phyloP scores from a whole-genome alignment of 495 filamentous ascomycete genomes.

The Beverwykella pulmonaria region DNA sequence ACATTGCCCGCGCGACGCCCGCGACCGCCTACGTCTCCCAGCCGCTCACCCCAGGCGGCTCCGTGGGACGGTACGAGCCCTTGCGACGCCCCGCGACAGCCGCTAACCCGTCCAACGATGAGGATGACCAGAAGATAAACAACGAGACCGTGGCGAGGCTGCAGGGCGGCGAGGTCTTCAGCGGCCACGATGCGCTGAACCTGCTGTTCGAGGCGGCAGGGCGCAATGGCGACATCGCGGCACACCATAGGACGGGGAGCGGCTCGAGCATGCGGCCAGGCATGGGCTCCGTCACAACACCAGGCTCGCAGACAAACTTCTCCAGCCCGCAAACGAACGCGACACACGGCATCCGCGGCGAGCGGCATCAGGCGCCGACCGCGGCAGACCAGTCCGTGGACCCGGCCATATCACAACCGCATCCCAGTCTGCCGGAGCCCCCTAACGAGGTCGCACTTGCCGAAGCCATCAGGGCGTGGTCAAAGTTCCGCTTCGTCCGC shows the following conservation, averaged over 20 bases:
- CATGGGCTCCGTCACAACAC: slow-evolving; percentile 31
- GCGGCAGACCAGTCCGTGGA: slow-evolving; percentile 25
- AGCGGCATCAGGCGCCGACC: slow-evolving; percentile 11
- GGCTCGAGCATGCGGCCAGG: slow-evolving; percentile 31
- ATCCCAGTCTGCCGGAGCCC: slow-evolving; percentile 13
- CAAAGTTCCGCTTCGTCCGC: slow-evolving; percentile 85
- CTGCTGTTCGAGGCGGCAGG: slow-evolving; percentile 70
- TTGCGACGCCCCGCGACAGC: slow-evolving; percentile 50
- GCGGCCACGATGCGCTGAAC: slow-evolving; percentile 72
- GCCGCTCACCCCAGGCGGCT: slow-evolving; percentile 66
- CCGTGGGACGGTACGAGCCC: slow-evolving; percentile 59
- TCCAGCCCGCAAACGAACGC: slow-evolving; percentile 41
- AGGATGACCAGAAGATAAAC: slow-evolving; percentile 52
- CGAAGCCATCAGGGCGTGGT: slow-evolving; percentile 83
- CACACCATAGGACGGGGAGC: slow-evolving; percentile 44
- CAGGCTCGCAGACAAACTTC: slow-evolving; percentile 33
- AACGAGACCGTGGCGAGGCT: slow-evolving; percentile 65
- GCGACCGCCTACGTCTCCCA: slow-evolving; percentile 46
- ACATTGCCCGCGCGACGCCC: slow-evolving; percentile 9
- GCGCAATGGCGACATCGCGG: slow-evolving; percentile 49
- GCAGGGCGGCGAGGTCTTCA: slow-evolving; percentile 64
- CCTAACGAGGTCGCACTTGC: slow-evolving; percentile 47
- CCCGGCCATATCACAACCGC: slow-evolving; percentile 28
- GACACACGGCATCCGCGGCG: slow-evolving; percentile 17
- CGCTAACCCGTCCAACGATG: slow-evolving; percentile 33